Base-by-base conservation (phyloP, 2,329 filamentous ascomycete species). In the Xylariomycetidae sp. region DNA sequence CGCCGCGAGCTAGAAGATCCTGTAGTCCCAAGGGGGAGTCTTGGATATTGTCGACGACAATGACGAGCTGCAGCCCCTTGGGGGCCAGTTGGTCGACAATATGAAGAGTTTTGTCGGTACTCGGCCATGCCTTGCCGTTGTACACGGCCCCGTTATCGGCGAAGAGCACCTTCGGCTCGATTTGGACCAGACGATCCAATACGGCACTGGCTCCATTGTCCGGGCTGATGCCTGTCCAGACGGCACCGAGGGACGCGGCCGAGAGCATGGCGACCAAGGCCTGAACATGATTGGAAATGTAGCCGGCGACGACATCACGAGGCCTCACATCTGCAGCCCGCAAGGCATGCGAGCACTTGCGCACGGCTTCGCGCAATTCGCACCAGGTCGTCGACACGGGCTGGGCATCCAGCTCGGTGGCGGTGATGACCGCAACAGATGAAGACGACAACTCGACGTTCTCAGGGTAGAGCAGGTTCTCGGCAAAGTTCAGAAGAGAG, bases 141-240 rank as follows among this genome's bases (percentile, higher is more conserved):
- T 96, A 96, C 34, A 88, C 72, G 6, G 83, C 82, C 9, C 82
- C 87, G 48, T 94, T 92, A 56, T 95, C 90, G 1, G 85, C 80
- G 52, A 95, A 93, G 4, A 96, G 65, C 1, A 94, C 62, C 38
- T 75, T 79, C 4, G 92, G 90, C 40, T 81, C 75, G 46, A 96
- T 92, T 64, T 96, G 92, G 28, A 74, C 73, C 40, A 96, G 64
- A 6, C 92, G 75, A 56, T 96, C 92, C 17, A 96, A 65, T 1
- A 96, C 89, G 12, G 89, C 90, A 49, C 85, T 86, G 2, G 94
- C 85, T 9, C 90, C 90, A 12, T 83, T 95, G 57, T 96, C 90
- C 3, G 90, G 88, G 49, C 85, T 93, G 30, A 95, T 86, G 6
- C 85, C 85, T 1, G 89, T 95, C 90, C 90, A 96, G 23, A 95